These are phyloP conservation scores for Rhizophora apiculata DNA, from an alignment of 345 rosid species.

Conservation along the genomic window DNA sequence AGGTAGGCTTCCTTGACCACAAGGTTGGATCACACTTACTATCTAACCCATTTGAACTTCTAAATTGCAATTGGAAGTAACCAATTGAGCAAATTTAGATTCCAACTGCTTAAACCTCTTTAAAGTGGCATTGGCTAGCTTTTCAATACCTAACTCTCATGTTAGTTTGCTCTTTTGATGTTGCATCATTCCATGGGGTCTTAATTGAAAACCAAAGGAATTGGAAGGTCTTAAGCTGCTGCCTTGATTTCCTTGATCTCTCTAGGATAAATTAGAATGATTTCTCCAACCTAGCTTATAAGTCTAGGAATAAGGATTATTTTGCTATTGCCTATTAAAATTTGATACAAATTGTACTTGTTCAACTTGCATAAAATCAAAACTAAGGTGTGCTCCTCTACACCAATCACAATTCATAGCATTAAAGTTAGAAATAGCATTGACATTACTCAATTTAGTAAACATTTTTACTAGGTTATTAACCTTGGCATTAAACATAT, in stretches of 20 bases:
- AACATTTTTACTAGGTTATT: too few relatives aligned
- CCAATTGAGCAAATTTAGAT: not conserved
- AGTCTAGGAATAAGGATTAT: not conserved
- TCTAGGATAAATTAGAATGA: not conserved
- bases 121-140: not conserved
- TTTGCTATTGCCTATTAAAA: too few relatives aligned
- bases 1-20: not conserved
- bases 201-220: not conserved
- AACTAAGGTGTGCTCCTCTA: too few relatives aligned
- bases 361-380: not conserved
- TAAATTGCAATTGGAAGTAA: not conserved
- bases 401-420: too few relatives aligned
- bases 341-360: not conserved
- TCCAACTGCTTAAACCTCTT: not conserved
- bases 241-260: not conserved
- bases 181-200: not conserved
- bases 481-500: too few relatives aligned
- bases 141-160: not conserved
- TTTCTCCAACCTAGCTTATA: not conserved
- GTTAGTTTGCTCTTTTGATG: not conserved
- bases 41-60: not conserved
- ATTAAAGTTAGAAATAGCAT: too few relatives aligned
- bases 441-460: too few relatives aligned
- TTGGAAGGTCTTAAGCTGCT: not conserved
- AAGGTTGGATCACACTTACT: too few relatives aligned